Evolutionary conservation across 768 basidiomycete species (phyloP).

Genomic region (Tephrocybe sp.): DNA sequence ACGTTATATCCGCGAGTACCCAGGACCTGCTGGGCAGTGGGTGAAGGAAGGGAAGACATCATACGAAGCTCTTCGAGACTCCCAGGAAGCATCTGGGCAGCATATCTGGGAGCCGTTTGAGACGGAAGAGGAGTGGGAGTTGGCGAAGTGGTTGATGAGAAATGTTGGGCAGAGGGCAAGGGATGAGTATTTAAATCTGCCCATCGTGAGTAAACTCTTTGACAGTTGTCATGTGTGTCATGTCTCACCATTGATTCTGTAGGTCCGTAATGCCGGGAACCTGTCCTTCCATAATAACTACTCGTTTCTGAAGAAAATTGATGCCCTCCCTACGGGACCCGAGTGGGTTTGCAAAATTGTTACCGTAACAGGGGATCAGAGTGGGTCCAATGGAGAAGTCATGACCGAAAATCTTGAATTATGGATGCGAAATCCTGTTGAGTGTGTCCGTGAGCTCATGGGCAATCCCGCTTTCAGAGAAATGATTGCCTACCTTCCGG

Average conservation of each 20-base stretch:
- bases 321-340: slow-evolving; percentile 22
- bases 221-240: neutral
- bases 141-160: slow-evolving; percentile 29
- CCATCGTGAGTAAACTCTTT: slow-evolving; percentile 19
- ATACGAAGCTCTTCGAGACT: neutral
- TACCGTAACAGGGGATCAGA: slow-evolving; percentile 16
- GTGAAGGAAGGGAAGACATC: neutral
- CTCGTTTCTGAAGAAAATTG: slow-evolving; percentile 22
- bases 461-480: slow-evolving; percentile 29
- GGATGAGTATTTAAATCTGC: slow-evolving; percentile 29
- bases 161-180: slow-evolving; percentile 25
- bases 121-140: slow-evolving; percentile 30
- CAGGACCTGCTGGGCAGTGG: slow-evolving; percentile 1
- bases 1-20: neutral
- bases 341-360: slow-evolving; percentile 23
- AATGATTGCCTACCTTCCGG: slow-evolving; percentile 25
- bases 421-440: slow-evolving; percentile 25
- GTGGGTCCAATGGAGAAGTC: slow-evolving; percentile 9
- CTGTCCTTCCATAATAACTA: slow-evolving; percentile 25
- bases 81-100: neutral
- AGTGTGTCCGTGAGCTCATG: slow-evolving; percentile 25
- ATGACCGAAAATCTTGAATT: slow-evolving; percentile 13
- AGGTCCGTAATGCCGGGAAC: slow-evolving; percentile 6
- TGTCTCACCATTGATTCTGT: neutral
- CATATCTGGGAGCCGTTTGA: slow-evolving; percentile 4